Percentiles rank a stretch among this genome's conserved stretches.
Evolutionary conservation across 208 protist genomes (phyloP).

Genomic region (Trypanosoma vivax): DNA sequence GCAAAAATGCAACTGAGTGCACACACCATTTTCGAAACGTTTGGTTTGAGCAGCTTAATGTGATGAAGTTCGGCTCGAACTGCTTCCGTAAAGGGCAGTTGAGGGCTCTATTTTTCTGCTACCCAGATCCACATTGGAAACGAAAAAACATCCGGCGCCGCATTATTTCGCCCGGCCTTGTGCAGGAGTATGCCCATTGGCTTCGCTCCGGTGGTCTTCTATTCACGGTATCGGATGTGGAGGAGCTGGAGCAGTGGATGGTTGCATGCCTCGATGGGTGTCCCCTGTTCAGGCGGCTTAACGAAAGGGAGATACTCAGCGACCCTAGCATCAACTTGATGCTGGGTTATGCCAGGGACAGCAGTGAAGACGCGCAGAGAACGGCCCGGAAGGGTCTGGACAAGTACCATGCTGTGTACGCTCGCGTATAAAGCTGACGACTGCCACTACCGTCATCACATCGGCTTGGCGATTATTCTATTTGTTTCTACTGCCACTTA

Average conservation of each 20-base stretch:
- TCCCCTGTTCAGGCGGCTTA: slow-evolving; percentile 89
- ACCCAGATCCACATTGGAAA: slow-evolving; percentile 98
- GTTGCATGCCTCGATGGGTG: slow-evolving; percentile 87
- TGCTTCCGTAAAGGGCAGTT: slow-evolving; percentile 96
- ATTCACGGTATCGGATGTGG: slow-evolving; percentile 96
- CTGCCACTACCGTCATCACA: not conserved
- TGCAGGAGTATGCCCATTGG: slow-evolving; percentile 96
- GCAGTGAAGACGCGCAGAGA: slow-evolving; percentile 84
- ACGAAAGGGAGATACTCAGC: slow-evolving; percentile 46
- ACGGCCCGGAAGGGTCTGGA: slow-evolving; percentile 70
- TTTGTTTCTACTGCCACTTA: not conserved
- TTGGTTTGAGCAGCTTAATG: slow-evolving; percentile 93
- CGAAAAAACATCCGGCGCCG: slow-evolving; percentile 95
- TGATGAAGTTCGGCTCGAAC: slow-evolving; percentile 98
- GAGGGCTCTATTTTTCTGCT: slow-evolving; percentile 95
- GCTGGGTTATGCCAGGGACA: slow-evolving; percentile 52
- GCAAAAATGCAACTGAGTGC: slow-evolving; percentile 15
- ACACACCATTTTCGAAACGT: slow-evolving; percentile 91
- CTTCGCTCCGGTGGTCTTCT: slow-evolving; percentile 89
- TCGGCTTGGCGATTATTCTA: not conserved
- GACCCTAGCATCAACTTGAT: slow-evolving; percentile 35
- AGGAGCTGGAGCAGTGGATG: slow-evolving; percentile 92
- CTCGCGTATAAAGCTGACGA: slow-evolving; percentile 27
- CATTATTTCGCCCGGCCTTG: slow-evolving; percentile 93
- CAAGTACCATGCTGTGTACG: slow-evolving; percentile 81